These are phyloP conservation scores for Phytopythium montanum DNA, from an alignment of 352 stramenopile species.

Conservation along the genomic window DNA sequence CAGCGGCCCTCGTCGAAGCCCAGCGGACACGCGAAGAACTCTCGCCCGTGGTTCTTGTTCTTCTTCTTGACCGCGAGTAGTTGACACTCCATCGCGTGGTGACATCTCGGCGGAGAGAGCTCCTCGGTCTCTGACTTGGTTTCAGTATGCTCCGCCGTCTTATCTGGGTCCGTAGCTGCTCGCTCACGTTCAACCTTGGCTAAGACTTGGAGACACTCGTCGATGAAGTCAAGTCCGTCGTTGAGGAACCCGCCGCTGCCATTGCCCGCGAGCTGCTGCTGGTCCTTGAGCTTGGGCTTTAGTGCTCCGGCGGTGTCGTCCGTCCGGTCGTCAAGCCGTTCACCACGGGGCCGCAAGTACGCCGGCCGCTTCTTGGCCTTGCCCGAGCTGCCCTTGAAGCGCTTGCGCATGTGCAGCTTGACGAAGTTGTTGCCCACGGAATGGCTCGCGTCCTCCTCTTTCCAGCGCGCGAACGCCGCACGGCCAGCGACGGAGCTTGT, in stretches of 20 bases:
- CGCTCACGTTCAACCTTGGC: conserved; percentile 27
- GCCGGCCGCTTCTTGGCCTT: conserved; percentile 60
- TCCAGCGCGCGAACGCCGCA: conserved; percentile 50
- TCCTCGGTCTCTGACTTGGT: conserved; percentile 4
- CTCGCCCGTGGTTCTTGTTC: conserved; percentile 72
- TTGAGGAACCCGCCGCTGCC: conserved; percentile 22
- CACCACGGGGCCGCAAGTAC: conserved; percentile 49
- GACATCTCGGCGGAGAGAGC: conserved; percentile 44
- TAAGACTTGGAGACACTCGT: conserved; percentile 69
- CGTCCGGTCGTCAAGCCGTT: neutral
- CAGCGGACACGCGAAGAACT: conserved; percentile 72
- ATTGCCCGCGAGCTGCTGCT: conserved; percentile 18
- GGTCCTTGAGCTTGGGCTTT: conserved; percentile 12
- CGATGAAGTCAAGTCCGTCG: conserved; percentile 75
- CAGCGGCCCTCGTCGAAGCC: conserved; percentile 75
- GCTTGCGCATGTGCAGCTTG: conserved; percentile 73
- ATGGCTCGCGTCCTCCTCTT: conserved; percentile 45
- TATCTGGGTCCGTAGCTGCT: conserved; percentile 6
- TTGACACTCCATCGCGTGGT: conserved; percentile 59
- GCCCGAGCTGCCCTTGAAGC: conserved; percentile 62
- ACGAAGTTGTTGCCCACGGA: conserved; percentile 79
- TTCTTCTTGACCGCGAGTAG: conserved; percentile 81
- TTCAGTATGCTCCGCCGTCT: neutral
- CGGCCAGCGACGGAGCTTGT: neutral
- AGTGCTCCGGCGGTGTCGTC: conserved; percentile 19